Evolutionary conservation across 73 alveolate species (phyloP).

Genomic region (Uronychia binucleata): DNA sequence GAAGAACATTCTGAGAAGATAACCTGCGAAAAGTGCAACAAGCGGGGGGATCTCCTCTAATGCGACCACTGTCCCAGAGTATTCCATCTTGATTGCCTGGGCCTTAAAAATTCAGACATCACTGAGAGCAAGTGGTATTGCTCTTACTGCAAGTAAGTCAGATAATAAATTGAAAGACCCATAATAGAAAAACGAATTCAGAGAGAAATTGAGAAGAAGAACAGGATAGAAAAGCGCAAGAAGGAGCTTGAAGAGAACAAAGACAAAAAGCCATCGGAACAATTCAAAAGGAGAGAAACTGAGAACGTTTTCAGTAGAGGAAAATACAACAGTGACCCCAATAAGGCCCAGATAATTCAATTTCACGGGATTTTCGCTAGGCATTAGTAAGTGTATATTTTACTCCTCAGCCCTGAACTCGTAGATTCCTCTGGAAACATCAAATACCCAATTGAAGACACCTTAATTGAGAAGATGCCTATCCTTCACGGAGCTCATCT

Average conservation of each 20-base stretch:
- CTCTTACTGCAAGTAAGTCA: slow-evolving; percentile 62
- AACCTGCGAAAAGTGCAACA: slow-evolving; percentile 74
- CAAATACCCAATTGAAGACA: slow-evolving; percentile 64
- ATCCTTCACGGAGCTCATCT: slow-evolving; percentile 48
- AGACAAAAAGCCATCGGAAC: neutral
- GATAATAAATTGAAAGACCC: slow-evolving; percentile 4
- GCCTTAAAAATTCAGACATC: slow-evolving; percentile 70
- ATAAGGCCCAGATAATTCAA: neutral
- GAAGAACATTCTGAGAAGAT: slow-evolving; percentile 18
- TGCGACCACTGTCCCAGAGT: slow-evolving; percentile 88
- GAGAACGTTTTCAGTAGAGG: neutral
- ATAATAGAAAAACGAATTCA: slow-evolving; percentile 29
- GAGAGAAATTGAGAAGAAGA: slow-evolving; percentile 22
- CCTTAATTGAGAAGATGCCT: slow-evolving; percentile 51
- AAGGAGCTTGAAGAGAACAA: slow-evolving; percentile 24
- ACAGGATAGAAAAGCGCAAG: slow-evolving; percentile 20
- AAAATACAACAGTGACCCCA: neutral
- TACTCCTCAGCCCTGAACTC: slow-evolving; percentile 37
- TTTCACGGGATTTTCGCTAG: neutral
- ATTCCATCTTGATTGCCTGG: slow-evolving; percentile 74
- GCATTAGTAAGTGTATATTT: neutral
- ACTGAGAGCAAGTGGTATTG: slow-evolving; percentile 89
- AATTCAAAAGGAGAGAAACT: neutral
- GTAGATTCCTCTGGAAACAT: slow-evolving; percentile 39
- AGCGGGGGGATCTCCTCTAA: slow-evolving; percentile 75